Conservation (phyloP, 176 grass and related monocot genomes). For the Musa troglodytarum region DNA sequence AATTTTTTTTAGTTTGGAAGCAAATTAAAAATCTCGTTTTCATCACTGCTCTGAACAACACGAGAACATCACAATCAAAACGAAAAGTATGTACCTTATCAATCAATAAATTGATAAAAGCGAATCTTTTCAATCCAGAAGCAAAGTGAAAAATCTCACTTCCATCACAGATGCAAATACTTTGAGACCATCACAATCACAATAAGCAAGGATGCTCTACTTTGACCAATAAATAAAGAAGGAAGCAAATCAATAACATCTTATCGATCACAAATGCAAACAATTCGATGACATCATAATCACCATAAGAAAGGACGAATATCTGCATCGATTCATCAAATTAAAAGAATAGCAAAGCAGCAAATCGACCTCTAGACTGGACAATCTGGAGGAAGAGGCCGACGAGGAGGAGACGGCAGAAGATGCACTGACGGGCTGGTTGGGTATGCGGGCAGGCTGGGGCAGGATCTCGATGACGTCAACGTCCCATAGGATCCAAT, state of each 20-base stretch:
- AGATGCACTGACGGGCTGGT: not conserved
- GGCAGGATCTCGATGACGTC: constrained; percentile 11
- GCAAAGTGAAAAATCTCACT: too few species aligned
- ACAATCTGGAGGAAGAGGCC: not conserved
- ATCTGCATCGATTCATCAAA: not conserved
- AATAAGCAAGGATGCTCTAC: too few species aligned
- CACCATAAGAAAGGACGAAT: not conserved
- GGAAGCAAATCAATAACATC: too few species aligned
- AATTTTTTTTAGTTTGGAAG: not conserved
- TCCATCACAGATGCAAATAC: too few species aligned
- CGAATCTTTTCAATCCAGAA: too few species aligned
- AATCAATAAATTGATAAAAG: too few species aligned
- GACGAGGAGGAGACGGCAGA: not conserved
- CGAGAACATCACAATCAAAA: not conserved
- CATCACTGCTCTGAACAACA: not conserved
- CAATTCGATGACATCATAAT: not conserved
- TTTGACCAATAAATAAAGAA: too few species aligned
- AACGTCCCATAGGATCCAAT: constrained; percentile 27
- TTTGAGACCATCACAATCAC: too few species aligned
- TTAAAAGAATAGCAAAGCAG: not conserved
- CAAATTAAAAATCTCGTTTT: not conserved
- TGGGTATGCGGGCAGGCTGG: not conserved
- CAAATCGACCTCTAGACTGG: constrained; percentile 8
- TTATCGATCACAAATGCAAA: not conserved
- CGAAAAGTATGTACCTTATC: too few species aligned